Evolutionary conservation across 2,329 filamentous ascomycete species (phyloP).

Genomic region (Trichoderma pleuroti): DNA sequence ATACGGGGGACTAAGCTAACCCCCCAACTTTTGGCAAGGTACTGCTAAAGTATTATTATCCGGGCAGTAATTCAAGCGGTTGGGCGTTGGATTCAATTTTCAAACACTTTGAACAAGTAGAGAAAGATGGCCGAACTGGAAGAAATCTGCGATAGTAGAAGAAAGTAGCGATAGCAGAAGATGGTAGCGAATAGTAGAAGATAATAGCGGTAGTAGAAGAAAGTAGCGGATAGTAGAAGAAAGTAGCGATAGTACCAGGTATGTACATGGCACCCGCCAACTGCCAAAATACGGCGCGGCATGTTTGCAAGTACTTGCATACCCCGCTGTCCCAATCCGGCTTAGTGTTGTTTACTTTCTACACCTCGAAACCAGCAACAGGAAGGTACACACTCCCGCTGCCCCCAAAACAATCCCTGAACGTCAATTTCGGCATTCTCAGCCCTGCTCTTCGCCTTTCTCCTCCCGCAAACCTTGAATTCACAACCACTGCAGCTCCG

Average conservation of each 20-base stretch:
- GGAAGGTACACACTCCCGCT: neutral
- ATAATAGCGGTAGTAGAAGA: neutral
- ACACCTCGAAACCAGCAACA: neutral
- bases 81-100: neutral
- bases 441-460: neutral
- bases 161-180: neutral
- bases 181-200: neutral
- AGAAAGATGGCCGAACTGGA: neutral
- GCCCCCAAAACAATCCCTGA: conserved; percentile 8
- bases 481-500: neutral
- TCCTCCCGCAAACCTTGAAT: neutral
- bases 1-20: neutral
- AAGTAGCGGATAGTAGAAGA: neutral
- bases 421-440: conserved; percentile 10
- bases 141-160: neutral
- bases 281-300: neutral
- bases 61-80: neutral
- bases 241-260: neutral
- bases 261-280: neutral
- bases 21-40: neutral
- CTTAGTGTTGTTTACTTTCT: conserved; percentile 19
- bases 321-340: neutral
- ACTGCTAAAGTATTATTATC: neutral
- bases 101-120: neutral
- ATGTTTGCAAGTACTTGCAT: conserved; percentile 13